Conservation (phyloP, 1,139 yeast species). For the Schizosaccharomyces versatilis region DNA sequence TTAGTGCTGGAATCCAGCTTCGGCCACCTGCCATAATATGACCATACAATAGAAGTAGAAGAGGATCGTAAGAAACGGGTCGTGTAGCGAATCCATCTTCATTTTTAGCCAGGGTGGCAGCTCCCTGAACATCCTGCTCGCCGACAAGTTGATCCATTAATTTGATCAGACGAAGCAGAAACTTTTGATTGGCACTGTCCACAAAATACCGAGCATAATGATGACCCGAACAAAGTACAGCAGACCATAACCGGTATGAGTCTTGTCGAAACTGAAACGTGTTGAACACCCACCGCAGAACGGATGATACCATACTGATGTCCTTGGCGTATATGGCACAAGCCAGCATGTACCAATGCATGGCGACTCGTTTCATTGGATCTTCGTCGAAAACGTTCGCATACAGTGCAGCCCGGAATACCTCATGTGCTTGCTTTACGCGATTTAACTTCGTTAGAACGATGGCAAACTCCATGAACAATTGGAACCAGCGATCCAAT, state of each 20-base stretch:
- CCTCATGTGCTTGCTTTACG: slow-evolving; percentile 45
- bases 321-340: slow-evolving; percentile 27
- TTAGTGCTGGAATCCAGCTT: slow-evolving; percentile 59
- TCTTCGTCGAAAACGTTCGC: slow-evolving; percentile 58
- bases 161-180: slow-evolving; percentile 66
- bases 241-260: slow-evolving; percentile 41
- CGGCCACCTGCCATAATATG: slow-evolving; percentile 61
- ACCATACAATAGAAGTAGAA: slow-evolving; percentile 55
- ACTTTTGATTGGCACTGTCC: slow-evolving; percentile 70
- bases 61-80: slow-evolving; percentile 33
- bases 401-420: slow-evolving; percentile 50
- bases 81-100: slow-evolving; percentile 17
- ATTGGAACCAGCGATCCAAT: slow-evolving; percentile 63
- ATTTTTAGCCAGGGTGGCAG: slow-evolving; percentile 34
- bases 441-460: slow-evolving; percentile 40
- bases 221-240: slow-evolving; percentile 43
- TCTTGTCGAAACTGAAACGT: slow-evolving; percentile 56
- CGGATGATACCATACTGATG: slow-evolving; percentile 30
- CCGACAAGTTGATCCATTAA: slow-evolving; percentile 54
- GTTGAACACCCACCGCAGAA: slow-evolving; percentile 40
- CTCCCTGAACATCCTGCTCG: slow-evolving; percentile 41
- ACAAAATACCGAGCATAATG: slow-evolving; percentile 39
- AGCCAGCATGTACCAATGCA: slow-evolving; percentile 25
- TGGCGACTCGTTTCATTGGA: slow-evolving; percentile 29
- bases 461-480: slow-evolving; percentile 59